Evolutionary conservation across 495 filamentous ascomycete species (phyloP).

Genomic region (Staphylotrichum tortipilum): DNA sequence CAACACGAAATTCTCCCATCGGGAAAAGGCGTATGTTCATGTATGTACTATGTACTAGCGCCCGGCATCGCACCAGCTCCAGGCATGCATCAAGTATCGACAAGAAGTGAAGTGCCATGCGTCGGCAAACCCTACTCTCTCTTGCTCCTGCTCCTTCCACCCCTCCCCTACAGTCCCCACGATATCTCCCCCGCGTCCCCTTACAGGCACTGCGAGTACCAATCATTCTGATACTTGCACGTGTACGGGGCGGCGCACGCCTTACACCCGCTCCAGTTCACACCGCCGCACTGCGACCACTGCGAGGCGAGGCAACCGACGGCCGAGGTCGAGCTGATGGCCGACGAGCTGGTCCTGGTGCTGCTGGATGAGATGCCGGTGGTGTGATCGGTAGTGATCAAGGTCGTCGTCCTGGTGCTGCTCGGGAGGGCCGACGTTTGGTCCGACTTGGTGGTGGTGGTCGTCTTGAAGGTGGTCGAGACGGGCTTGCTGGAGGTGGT

Average conservation of each 20-base stretch:
- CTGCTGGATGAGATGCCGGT: no score
- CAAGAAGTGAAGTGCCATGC: conserved; percentile 6
- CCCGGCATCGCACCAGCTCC: neutral
- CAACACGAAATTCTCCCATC: no score
- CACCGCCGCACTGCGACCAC: conserved; percentile 38
- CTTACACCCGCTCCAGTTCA: conserved; percentile 32
- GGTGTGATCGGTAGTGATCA: no score
- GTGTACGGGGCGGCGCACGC: conserved; percentile 29
- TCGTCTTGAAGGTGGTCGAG: neutral
- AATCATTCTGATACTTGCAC: conserved; percentile 33
- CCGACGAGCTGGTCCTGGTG: conserved; percentile 16
- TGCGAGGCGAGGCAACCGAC: conserved; percentile 23
- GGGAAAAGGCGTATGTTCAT: no score
- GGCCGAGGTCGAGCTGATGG: conserved; percentile 7
- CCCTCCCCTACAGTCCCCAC: no score
- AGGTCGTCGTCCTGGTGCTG: no score
- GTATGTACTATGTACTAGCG: neutral
- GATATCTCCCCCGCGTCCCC: no score
- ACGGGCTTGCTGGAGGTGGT: conserved; percentile 8
- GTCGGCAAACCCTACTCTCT: no score
- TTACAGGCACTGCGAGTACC: conserved; percentile 33
- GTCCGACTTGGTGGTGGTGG: neutral
- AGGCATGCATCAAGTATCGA: conserved; percentile 6
- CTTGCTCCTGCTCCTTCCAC: no score
- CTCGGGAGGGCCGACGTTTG: no score